Percentiles rank a stretch among this genome's conserved stretches.
phyloP scores from a whole-genome alignment of 2,329 filamentous ascomycete genomes.

The Sporothrix protearum region DNA sequence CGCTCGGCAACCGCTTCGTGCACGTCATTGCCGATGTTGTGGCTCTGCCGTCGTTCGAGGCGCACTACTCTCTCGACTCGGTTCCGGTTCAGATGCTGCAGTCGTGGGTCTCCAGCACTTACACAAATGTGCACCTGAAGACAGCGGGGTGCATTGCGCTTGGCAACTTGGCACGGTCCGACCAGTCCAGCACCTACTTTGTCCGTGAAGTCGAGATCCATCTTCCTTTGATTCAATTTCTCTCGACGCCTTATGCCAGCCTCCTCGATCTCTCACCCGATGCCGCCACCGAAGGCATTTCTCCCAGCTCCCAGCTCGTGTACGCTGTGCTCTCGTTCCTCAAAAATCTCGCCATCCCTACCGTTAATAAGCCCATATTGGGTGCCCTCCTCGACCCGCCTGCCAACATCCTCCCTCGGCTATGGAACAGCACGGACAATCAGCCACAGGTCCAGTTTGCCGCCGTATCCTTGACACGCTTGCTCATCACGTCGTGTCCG shows the following conservation, averaged over 20 bases:
- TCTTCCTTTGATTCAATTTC: slow-evolving; percentile 43
- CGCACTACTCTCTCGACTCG: slow-evolving; percentile 39
- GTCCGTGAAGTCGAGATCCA: slow-evolving; percentile 46
- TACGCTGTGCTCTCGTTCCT: slow-evolving; percentile 59
- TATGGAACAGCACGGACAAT: slow-evolving; percentile 49
- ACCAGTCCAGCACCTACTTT: slow-evolving; percentile 50
- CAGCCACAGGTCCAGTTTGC: slow-evolving; percentile 58
- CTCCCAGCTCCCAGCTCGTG: slow-evolving; percentile 44
- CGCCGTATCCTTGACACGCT: slow-evolving; percentile 54
- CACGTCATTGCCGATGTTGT: slow-evolving; percentile 50
- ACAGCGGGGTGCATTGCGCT: slow-evolving; percentile 58
- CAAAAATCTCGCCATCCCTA: slow-evolving; percentile 61
- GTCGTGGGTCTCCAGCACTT: slow-evolving; percentile 40
- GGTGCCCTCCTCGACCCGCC: slow-evolving; percentile 45
- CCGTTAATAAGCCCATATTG: slow-evolving; percentile 51
- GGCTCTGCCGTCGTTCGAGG: slow-evolving; percentile 41
- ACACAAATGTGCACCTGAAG: slow-evolving; percentile 40
- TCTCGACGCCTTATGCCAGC: slow-evolving; percentile 40
- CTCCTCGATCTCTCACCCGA: slow-evolving; percentile 34
- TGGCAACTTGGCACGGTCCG: slow-evolving; percentile 60
- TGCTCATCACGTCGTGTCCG: slow-evolving; percentile 53
- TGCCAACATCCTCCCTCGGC: slow-evolving; percentile 45
- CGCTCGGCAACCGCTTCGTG: slow-evolving; percentile 49
- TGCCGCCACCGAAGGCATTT: slow-evolving; percentile 28
- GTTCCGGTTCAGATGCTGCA: slow-evolving; percentile 39